phyloP scores from a whole-genome alignment of 805 yeast species.

The Torulaspora gathmanii region DNA sequence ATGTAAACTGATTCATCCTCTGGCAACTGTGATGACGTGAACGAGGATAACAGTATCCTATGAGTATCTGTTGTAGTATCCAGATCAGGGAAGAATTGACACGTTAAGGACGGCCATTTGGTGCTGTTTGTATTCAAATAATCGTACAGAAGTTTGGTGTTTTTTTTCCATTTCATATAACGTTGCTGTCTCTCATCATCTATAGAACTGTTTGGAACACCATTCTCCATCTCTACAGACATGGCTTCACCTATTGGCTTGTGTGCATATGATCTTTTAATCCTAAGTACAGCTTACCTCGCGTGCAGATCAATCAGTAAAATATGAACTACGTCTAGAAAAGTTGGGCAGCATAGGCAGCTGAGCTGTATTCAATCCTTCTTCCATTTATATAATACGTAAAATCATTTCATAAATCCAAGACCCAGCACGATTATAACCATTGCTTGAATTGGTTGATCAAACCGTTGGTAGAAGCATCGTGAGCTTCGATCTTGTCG shows the following conservation, averaged over 20 bases:
- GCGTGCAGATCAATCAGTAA: not conserved
- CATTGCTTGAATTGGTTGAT: constrained; percentile 94
- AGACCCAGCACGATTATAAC: constrained; percentile 36
- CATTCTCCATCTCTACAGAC: not conserved
- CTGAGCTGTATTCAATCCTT: not conserved
- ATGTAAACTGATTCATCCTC: constrained; percentile 34
- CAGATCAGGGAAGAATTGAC: constrained; percentile 59
- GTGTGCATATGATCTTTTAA: not conserved
- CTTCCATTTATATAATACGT: constrained; percentile 9
- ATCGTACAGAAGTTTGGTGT: constrained; percentile 71
- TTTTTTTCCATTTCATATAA: constrained; percentile 64
- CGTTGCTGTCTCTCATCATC: constrained; percentile 28
- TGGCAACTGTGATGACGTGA: constrained; percentile 35
- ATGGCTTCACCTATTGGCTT: not conserved
- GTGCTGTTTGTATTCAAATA: constrained; percentile 63
- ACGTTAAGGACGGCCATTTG: constrained; percentile 66
- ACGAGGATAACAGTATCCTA: constrained; percentile 31
- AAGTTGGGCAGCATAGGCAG: not conserved
- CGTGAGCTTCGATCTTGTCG: constrained; percentile 61
- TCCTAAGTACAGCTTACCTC: not conserved
- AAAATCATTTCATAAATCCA: constrained; percentile 6
- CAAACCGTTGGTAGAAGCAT: constrained; percentile 84
- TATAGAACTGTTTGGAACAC: constrained; percentile 8
- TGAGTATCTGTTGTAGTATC: constrained; percentile 29
- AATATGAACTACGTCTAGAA: not conserved